Base-by-base conservation (phyloP, 495 filamentous ascomycete genomes). In the Penicillium crystallinum region DNA sequence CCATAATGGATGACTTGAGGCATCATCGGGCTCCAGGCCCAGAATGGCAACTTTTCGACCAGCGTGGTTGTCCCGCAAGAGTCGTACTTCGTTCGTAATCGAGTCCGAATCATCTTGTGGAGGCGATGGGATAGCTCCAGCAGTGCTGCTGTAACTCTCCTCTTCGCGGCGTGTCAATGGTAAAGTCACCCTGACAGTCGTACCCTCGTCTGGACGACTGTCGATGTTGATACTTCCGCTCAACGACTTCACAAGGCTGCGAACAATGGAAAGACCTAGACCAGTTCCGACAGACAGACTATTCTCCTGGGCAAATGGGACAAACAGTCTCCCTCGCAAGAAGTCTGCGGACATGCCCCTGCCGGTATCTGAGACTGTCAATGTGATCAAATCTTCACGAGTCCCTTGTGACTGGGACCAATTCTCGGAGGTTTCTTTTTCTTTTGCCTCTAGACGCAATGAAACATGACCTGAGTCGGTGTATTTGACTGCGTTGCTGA, bases 401-500 rank as follows among this genome's bases (percentile, higher is more conserved):
- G 48, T 23, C 27, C 50, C 59, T 12, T 62, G 33, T 15, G 53
- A 54, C 1, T 53, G 60, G 10, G 44, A 56, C 22, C 56, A 58
- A 39, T 39, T 41, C 9, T 57, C 56, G 0, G 54, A 50, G 3
- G 46, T 29, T 36, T 69, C 59, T 18, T 72, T 29, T 36, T 69
- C 59, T 18, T 72, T 63, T 14, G 77, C 72, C 34, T 73, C 77
- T 17, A 90, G 62, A 1, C 65, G 74, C 14, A 91, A 69, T 4
- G 76, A 74, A 31, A 93, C 83, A 51, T 71, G 82, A 5, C 89
- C 89, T 0, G 71, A 63, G 10, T 71, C 70, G 5, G 84, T 90
- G 55, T 89, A 91, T 57, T 93, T 93, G 50, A 91, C 73, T 0
- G 88, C 80, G 64, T 93, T 93, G 21, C 88, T 84, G 45, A 89